Evolutionary conservation across 257 asterid genomes (phyloP).

Genomic region (Penstemon eatonii): DNA sequence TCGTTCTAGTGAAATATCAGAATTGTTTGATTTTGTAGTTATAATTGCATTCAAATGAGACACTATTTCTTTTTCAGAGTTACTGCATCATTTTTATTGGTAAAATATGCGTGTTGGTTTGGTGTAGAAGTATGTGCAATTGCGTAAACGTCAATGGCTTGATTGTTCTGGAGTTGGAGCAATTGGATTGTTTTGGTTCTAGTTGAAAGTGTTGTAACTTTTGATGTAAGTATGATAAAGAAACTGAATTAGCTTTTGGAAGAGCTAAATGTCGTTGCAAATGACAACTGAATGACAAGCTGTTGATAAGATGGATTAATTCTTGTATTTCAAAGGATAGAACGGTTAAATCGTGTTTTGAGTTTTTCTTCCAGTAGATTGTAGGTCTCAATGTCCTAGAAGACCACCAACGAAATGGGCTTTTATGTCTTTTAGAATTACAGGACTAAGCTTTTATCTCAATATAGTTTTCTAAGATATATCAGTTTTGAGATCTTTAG

Average conservation of each 20-base stretch:
- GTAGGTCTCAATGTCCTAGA: too few relatives aligned
- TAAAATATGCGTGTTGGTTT: background rate
- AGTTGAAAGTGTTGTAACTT: background rate
- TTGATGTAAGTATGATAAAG: background rate
- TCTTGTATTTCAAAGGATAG: conserved; percentile 9
- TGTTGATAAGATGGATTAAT: background rate
- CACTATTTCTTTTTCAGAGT: too few relatives aligned
- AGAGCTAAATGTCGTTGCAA: background rate
- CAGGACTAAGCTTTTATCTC: conserved; percentile 14
- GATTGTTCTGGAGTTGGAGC: background rate
- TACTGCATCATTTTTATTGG: too few relatives aligned
- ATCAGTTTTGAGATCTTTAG: conserved; percentile 18
- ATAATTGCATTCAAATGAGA: background rate
- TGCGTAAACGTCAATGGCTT: too few relatives aligned
- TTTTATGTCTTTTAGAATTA: background rate
- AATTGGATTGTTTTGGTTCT: background rate
- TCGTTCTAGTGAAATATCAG: conserved; percentile 3
- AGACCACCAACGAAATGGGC: too few relatives aligned
- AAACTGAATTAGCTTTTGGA: conserved; percentile 7
- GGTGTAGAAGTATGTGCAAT: background rate
- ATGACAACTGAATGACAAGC: background rate
- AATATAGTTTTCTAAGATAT: background rate
- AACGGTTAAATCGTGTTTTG: background rate
- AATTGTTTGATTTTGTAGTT: background rate
- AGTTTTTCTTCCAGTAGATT: too few relatives aligned